These are phyloP conservation scores for Cyclocybe aegerita DNA, from an alignment of 768 basidiomycete genomes.

Conservation along the genomic window DNA sequence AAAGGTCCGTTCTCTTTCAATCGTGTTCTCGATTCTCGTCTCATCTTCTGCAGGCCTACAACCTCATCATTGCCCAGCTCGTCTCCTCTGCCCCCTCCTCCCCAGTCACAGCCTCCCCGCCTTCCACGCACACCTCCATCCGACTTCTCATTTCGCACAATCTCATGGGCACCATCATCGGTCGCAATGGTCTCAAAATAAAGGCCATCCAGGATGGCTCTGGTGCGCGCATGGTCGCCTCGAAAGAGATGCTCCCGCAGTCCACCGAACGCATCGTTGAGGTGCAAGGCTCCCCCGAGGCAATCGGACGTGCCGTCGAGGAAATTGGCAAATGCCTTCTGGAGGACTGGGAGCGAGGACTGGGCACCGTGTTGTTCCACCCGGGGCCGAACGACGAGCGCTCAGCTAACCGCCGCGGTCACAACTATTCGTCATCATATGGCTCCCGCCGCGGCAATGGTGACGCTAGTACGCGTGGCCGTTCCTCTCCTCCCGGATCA, in stretches of 20 bases:
- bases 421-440: constrained; percentile 50
- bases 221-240: constrained; percentile 97
- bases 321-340: constrained; percentile 95
- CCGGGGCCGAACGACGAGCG: constrained; percentile 85
- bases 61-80: constrained; percentile 90
- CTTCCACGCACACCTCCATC: constrained; percentile 84
- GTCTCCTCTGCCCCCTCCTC: constrained; percentile 79
- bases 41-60: constrained; percentile 69
- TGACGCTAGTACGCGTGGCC: constrained; percentile 44
- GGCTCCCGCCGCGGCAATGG: constrained; percentile 66
- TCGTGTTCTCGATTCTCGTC: constrained; percentile 12
- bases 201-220: constrained; percentile 98
- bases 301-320: constrained; percentile 90
- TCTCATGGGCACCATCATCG: constrained; percentile 99
- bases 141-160: constrained; percentile 98
- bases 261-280: constrained; percentile 99
- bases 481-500: constrained; percentile 49
- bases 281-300: constrained; percentile 90
- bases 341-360: constrained; percentile 95
- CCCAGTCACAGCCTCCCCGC: constrained; percentile 63
- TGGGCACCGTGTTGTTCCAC: constrained; percentile 94
- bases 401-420: constrained; percentile 49
- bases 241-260: constrained; percentile 98
- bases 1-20: constrained; percentile 51
- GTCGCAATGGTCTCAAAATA: constrained; percentile 94